These are phyloP conservation scores for Magnusiomyces tetraspermus DNA, from an alignment of 1,139 yeast species.

Conservation along the genomic window DNA sequence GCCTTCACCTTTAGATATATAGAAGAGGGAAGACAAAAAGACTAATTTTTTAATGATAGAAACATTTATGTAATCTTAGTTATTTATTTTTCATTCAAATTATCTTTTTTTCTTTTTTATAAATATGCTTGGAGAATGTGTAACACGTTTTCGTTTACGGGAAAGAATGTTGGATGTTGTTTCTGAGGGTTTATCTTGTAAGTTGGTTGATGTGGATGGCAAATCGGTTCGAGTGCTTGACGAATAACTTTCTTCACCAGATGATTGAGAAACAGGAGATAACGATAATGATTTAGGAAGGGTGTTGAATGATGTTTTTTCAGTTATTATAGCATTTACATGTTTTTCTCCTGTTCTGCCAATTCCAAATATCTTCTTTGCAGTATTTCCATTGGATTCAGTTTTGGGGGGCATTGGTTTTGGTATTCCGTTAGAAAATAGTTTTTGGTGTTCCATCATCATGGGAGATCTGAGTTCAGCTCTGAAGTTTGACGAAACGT, in stretches of 20 bases:
- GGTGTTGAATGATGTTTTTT: no score
- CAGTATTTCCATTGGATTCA: neutral
- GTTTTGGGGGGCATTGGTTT: neutral
- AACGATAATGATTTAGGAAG: no score
- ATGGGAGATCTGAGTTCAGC: neutral
- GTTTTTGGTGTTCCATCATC: neutral
- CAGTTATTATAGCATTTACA: neutral
- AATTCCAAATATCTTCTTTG: neutral
- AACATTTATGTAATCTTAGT: no score
- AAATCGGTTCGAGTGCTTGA: no score
- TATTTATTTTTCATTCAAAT: neutral
- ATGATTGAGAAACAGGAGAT: no score
- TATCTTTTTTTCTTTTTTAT: neutral
- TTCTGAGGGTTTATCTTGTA: neutral
- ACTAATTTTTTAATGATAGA: no score
- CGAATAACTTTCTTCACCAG: no score
- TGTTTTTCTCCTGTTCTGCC: neutral
- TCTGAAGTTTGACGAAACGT: neutral
- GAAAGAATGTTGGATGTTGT: neutral
- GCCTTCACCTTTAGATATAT: conserved; percentile 10
- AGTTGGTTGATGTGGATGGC: neutral
- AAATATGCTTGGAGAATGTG: neutral
- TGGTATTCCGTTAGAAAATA: neutral
- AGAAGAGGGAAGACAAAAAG: no score
- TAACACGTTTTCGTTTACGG: neutral